Evolutionary conservation across 805 yeast genomes (phyloP).

Genomic region (Yarrowia bubula): DNA sequence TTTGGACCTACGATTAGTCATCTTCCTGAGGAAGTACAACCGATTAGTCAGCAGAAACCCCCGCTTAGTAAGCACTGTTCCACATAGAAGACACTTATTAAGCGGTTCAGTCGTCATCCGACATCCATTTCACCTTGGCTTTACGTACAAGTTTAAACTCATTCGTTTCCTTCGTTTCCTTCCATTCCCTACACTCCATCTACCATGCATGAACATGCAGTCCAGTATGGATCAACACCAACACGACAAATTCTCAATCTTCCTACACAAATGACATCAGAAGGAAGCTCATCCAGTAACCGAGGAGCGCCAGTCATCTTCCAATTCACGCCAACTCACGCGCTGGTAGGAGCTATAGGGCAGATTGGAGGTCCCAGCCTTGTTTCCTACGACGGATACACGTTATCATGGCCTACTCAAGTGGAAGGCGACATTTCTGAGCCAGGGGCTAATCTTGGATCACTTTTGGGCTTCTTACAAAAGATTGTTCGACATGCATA

Average conservation of each 20-base stretch:
- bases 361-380: neutral
- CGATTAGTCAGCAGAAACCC: too few relatives aligned
- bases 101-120: too few relatives aligned
- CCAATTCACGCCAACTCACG: neutral
- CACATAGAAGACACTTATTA: too few relatives aligned
- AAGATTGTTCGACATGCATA: neutral
- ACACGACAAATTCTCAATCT: neutral
- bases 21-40: too few relatives aligned
- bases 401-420: slow-evolving; percentile 11
- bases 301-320: slow-evolving; percentile 19
- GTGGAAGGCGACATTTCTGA: neutral
- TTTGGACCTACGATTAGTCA: too few relatives aligned
- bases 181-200: too few relatives aligned
- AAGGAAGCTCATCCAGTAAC: neutral
- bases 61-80: too few relatives aligned
- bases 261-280: neutral
- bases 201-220: neutral
- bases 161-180: too few relatives aligned
- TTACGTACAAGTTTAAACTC: too few relatives aligned
- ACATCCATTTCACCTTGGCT: too few relatives aligned
- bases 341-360: neutral
- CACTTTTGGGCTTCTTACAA: neutral
- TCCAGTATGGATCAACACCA: neutral
- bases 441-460: neutral
- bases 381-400: slow-evolving; percentile 1